Evolutionary conservation across 306 rosid genomes (phyloP), one percentile per base, ranked within the genome.

Genomic region (Comarum palustre): DNA sequence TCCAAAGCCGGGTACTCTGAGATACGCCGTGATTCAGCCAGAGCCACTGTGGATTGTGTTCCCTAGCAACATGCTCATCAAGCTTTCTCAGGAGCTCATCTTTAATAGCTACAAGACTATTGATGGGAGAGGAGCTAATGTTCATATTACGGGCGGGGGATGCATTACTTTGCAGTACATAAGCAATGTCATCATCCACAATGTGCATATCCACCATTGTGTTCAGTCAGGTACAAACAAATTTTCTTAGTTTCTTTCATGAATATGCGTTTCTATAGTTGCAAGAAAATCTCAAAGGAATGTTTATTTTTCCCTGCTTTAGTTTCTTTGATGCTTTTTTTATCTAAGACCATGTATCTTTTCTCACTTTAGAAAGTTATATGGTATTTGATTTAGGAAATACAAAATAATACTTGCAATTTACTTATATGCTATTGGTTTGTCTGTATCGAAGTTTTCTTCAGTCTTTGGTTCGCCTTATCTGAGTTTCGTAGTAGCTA

Each of bases 101-200:
- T 93, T 93, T 62, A 93, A 93, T 52, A 93, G 96, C 80, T 89
- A 82, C 80, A 93, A 93, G 63, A 93, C 98, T 4, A 78, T 93
- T 9, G 98, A 93, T 65, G 98, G 98, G 8, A 86, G 98, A 6
- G 98, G 98, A 0, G 98, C 96, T 11, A 94, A 93, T 75, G 98
- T 93, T 12, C 97, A 93, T 62, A 91, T 93, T 71, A 93, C 89
- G 17, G 98, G 98, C 0, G 98, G 98, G 42, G 98, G 98, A 0
- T 93, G 98, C 85, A 86, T 93, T 27, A 93, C 98, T 15, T 68
- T 93, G 86, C 98, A 93, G 84, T 90, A 65, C 68, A 91, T 93
- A 43, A 91, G 96, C 74, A 93, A 93, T 75, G 89, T 93, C 70
- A 93, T 93, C 52, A 93, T 93, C 68, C 98, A 91, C 74, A 93